These are phyloP conservation scores for Ulmus americana DNA, from an alignment of 331 rosid genomes.

Conservation along the genomic window DNA sequence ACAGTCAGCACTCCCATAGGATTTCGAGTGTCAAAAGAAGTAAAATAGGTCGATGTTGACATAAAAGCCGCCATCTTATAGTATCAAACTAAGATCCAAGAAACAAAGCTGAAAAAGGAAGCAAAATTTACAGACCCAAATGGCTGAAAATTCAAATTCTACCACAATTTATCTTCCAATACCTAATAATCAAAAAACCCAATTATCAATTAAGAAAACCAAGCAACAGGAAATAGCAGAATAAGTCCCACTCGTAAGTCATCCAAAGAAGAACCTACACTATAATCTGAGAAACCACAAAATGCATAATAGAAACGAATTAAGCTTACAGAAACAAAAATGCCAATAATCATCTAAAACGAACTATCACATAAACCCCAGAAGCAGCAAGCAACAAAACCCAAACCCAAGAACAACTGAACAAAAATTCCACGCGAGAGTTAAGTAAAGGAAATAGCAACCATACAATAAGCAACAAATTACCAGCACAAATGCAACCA, in stretches of 20 bases:
- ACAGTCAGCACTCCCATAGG: constrained; percentile 47
- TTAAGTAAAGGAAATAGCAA: constrained; percentile 13
- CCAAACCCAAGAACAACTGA: constrained; percentile 4
- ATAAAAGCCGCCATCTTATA: constrained; percentile 54
- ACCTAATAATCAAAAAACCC: constrained; percentile 34
- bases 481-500: constrained; percentile 9
- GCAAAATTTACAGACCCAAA: constrained; percentile 18
- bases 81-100: constrained; percentile 22
- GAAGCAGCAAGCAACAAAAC: neutral
- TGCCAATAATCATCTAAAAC: constrained; percentile 7
- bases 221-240: neutral
- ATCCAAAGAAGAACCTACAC: neutral
- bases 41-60: constrained; percentile 40
- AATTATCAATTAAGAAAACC: neutral
- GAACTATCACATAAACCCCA: constrained; percentile 6
- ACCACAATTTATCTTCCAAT: constrained; percentile 28
- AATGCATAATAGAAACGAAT: neutral
- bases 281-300: constrained; percentile 10
- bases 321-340: neutral
- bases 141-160: constrained; percentile 24
- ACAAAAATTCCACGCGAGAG: constrained; percentile 6
- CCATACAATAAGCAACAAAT: constrained; percentile 3
- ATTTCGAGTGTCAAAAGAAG: constrained; percentile 52
- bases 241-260: neutral
- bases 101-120: constrained; percentile 6